Conservation (phyloP, 2,329 filamentous ascomycete genomes). For the Sporothrix pallida region DNA sequence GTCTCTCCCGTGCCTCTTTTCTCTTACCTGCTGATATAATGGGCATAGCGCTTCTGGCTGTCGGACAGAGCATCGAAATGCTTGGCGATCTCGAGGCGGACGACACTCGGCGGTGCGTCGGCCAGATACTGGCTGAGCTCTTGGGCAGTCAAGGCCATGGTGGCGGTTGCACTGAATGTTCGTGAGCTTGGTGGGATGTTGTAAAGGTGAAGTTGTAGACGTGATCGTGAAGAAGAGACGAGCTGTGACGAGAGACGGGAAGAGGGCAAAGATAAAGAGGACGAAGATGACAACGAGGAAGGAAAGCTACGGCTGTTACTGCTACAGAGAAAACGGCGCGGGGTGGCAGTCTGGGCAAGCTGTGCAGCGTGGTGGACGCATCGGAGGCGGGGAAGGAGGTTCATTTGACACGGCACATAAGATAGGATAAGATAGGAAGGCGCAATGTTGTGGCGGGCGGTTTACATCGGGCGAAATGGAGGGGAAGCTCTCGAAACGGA, state of each 20-base stretch:
- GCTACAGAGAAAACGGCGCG: conserved; percentile 10
- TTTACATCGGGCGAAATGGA: conserved; percentile 19
- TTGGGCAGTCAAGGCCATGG: conserved; percentile 60
- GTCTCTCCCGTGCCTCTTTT: too few species aligned
- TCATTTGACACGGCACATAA: conserved; percentile 28
- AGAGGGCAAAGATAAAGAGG: background rate
- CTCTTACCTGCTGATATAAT: conserved; percentile 78
- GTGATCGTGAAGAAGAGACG: background rate
- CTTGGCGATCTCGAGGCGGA: conserved; percentile 86
- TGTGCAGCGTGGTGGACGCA: conserved; percentile 29
- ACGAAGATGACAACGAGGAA: background rate
- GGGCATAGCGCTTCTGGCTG: conserved; percentile 86
- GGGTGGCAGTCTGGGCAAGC: conserved; percentile 18
- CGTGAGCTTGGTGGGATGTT: conserved; percentile 20
- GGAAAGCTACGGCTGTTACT: background rate
- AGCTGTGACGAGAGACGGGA: background rate
- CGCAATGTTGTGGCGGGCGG: background rate
- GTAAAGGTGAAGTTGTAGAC: background rate
- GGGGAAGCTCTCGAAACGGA: conserved; percentile 30
- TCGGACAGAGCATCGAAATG: conserved; percentile 82
- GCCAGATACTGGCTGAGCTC: conserved; percentile 81
- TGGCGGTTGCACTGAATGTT: conserved; percentile 36
- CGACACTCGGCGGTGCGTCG: conserved; percentile 86
- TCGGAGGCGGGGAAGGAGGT: conserved; percentile 31
- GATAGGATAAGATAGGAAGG: conserved; percentile 19